Evolutionary conservation across 441 rosid species (phyloP), one percentile per base, ranked within the genome.

Genomic region (Bocquillonia castaneifolia): DNA sequence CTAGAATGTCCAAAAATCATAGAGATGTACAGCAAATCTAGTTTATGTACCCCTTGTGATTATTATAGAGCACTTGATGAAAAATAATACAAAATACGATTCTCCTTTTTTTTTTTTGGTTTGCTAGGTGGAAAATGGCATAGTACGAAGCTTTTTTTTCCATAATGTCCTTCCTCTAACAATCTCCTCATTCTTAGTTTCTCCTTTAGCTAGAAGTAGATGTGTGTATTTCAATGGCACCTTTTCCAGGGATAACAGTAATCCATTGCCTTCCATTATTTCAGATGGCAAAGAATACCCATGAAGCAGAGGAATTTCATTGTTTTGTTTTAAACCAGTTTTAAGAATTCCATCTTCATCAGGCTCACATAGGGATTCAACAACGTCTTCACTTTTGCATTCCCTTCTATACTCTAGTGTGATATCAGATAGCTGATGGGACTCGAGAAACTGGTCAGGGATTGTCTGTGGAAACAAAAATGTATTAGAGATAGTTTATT

Each of bases 151-250:
- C 74, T 72, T 85, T 68, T 74, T 79, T 77, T 80, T 85, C 90
- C 91, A 86, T 48, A 47, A 65, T 8, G 95, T 86, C 60, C 79
- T 84, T 26, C 90, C 92, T 76, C 90, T 80, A 6, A 85, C 86
- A 37, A 85, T 85, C 80, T 88, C 92, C 66, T 81, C 82, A 52
- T 74, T 70, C 71, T 55, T 15, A 1, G 59, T 39, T 42, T 62
- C 72, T 9, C 82, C 79, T 50, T 80, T 67, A 71, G 52, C 34
- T 64, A 77, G 83, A 29, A 89, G 87, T 31, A 88, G 84, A 62
- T 86, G 95, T 52, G 92, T 85, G 66, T 67, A 89, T 70, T 72
- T 73, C 17, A 65, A n/a, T 7, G 83, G 82, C 28, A 12, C 59
- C 59, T 68, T 79, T 1, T 79, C 77, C 26, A 68, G 62, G 14